Conservation (phyloP, 2,329 filamentous ascomycete species). For the Hypoxylon sp. region DNA sequence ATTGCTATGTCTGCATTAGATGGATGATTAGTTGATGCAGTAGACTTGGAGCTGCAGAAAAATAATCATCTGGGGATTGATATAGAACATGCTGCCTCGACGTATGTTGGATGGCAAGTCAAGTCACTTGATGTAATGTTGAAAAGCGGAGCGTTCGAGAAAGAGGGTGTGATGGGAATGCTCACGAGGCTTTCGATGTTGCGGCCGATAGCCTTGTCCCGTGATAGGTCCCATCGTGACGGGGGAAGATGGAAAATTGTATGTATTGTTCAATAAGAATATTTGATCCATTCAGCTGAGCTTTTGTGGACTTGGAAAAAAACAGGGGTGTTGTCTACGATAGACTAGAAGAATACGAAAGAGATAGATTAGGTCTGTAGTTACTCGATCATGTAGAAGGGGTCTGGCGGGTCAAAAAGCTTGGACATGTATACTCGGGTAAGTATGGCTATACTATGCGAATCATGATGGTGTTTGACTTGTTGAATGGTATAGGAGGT, state of each 20-base stretch:
- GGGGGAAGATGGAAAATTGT: neutral
- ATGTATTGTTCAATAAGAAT: neutral
- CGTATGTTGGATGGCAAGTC: constrained; percentile 31
- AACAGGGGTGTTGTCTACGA: neutral
- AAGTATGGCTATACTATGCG: constrained; percentile 12
- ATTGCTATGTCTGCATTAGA: constrained; percentile 1
- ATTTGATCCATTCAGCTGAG: neutral
- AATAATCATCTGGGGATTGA: constrained; percentile 10
- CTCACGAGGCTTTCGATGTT: constrained; percentile 42
- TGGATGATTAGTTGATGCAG: constrained; percentile 7
- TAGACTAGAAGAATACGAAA: constrained; percentile 1
- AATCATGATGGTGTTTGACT: neutral
- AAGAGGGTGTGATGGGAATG: constrained; percentile 46
- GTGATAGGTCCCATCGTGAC: constrained; percentile 30
- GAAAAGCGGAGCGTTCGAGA: constrained; percentile 32
- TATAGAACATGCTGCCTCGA: constrained; percentile 20
- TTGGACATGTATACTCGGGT: constrained; percentile 10
- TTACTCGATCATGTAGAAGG: neutral
- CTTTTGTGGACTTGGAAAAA: neutral
- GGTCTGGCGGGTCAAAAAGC: constrained; percentile 6
- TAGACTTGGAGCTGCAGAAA: constrained; percentile 8
- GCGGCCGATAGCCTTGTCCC: constrained; percentile 36
- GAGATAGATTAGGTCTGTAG: neutral
- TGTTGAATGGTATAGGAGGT: constrained; percentile 1
- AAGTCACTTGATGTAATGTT: constrained; percentile 42